These are phyloP conservation scores for Botrytis elliptica DNA, from an alignment of 2,329 filamentous ascomycete species.

Conservation along the genomic window DNA sequence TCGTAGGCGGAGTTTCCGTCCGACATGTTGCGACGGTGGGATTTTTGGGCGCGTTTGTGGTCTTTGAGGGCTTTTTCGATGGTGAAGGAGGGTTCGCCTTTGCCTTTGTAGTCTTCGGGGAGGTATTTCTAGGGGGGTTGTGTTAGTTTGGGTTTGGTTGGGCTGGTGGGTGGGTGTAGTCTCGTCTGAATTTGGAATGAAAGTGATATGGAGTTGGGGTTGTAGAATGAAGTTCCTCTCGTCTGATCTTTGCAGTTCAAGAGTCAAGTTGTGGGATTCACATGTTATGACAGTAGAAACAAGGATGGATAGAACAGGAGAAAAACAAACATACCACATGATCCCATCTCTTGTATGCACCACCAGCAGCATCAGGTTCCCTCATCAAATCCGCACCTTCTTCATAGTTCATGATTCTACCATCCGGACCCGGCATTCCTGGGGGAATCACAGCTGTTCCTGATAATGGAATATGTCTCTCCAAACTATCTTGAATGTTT, in stretches of 20 bases:
- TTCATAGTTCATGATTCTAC: conserved; percentile 72
- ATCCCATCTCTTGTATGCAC: conserved; percentile 75
- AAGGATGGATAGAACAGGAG: not conserved
- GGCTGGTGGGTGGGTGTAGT: not conserved
- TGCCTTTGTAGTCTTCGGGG: conserved; percentile 76
- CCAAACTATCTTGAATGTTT: conserved; percentile 71
- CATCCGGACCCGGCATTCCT: conserved; percentile 65
- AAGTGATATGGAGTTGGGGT: not conserved
- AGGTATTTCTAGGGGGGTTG: conserved; percentile 56
- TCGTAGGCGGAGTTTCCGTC: conserved; percentile 46
- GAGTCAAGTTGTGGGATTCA: not conserved
- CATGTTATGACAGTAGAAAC: not conserved
- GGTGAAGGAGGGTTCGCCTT: conserved; percentile 73
- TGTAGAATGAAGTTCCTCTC: not conserved
- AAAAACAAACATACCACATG: conserved; percentile 64
- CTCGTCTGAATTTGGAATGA: not conserved
- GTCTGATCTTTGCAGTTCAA: not conserved
- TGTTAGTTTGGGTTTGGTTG: conserved; percentile 16
- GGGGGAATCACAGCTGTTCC: conserved; percentile 76
- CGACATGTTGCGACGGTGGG: conserved; percentile 33
- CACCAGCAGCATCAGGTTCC: conserved; percentile 64
- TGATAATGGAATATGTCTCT: conserved; percentile 74
- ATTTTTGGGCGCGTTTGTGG: conserved; percentile 38
- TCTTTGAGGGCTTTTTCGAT: conserved; percentile 67
- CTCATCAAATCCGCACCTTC: conserved; percentile 87